Conservation (phyloP, 345 rosid genomes). For the Populus pruinosa region DNA sequence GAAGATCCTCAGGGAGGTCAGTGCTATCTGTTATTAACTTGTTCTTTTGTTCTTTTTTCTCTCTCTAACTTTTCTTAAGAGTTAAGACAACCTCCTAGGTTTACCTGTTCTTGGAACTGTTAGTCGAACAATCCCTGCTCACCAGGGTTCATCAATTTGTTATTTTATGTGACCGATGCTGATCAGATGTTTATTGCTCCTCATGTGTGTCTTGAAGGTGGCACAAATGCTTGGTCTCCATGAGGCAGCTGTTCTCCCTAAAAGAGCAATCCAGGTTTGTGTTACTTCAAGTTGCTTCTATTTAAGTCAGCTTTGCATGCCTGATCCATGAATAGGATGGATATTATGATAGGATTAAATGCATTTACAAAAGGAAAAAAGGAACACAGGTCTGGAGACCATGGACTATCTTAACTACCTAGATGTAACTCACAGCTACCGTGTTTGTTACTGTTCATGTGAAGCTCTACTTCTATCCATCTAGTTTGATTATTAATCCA, state of each 20-base stretch:
- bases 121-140: not conserved
- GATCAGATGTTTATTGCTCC: not conserved
- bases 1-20: constrained; percentile 86
- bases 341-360: not conserved
- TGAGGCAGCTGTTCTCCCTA: constrained; percentile 73
- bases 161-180: not conserved
- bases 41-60: not conserved
- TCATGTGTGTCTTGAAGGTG: constrained; percentile 45
- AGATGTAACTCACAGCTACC: not conserved
- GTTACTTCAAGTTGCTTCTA: not conserved
- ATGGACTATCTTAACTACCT: not conserved
- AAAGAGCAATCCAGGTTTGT: constrained; percentile 91
- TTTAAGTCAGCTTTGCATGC: not conserved
- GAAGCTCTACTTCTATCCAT: not conserved
- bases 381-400: too few species aligned
- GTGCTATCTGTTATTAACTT: constrained; percentile 8
- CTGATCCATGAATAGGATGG: not conserved
- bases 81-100: not conserved
- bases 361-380: not conserved
- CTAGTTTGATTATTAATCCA: not conserved
- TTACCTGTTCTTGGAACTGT: not conserved
- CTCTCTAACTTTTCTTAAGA: not conserved
- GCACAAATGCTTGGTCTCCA: constrained; percentile 73
- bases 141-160: not conserved
- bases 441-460: not conserved